Evolutionary conservation across 345 rosid species (phyloP), one percentile per base, ranked within the genome.

Genomic region (Ailanthus altissimus): DNA sequence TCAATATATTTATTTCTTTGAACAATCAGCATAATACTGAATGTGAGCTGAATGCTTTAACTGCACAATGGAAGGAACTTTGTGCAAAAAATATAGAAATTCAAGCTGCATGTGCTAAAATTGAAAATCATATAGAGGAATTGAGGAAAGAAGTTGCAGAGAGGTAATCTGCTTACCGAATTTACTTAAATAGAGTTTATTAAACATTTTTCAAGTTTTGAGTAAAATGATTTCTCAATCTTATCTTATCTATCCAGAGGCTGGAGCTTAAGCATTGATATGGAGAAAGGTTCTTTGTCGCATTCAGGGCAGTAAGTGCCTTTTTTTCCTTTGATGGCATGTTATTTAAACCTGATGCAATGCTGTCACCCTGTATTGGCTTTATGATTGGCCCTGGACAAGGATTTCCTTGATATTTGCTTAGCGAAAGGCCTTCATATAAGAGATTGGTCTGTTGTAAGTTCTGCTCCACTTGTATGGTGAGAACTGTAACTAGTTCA

Each of bases 51-150:
- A 88, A 87, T 84, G 93, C 98, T 75, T 84, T 93, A 75, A 88
- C 97, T 15, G 84, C 89, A 20, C 97, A 96, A 84, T 96, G 99
- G 99, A 91, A 86, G 83, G 94, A 92, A 78, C 97, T 96, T 64
- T 90, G 97, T 77, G 78, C 75, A 72, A 96, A 96, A 84, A 96
- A 93, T 70, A 92, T 92, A 80, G 94, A 91, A 80, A 96, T 96
- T 65, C 94, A 88, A 67, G 83, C 88, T 72, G 97, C 94, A n/a
- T 92, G 97, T 80, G 79, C 85, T 57, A 73, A 82, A 73, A 77
- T 91, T 65, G 93, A 93, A 82, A 85, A 83, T 50, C 91, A 89
- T 67, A 76, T 91, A 38, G 93, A 87, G 70, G 90, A 85, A 13
- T 71, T 87, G 57, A 91, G 80, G 85, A 88, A 77, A 80, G 98